A percentile compares a stretch with the other conserved stretches of the same genome.
phyloP scores from a whole-genome alignment of 768 basidiomycete species.

The Chiua virens region DNA sequence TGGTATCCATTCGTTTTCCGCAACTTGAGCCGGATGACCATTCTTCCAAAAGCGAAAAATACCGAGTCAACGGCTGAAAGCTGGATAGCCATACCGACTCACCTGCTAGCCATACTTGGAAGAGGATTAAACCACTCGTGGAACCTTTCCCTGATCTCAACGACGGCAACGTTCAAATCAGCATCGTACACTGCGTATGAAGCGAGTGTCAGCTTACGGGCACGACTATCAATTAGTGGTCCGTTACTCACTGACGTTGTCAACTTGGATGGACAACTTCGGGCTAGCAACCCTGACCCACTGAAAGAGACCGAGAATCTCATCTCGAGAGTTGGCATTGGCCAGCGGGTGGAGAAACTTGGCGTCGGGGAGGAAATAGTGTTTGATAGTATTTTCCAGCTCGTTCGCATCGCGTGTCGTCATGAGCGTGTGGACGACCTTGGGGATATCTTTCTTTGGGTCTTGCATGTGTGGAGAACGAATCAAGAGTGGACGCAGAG shows the following conservation, averaged over 20 bases:
- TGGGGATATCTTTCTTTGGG: conserved; percentile 49
- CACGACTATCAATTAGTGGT: not conserved
- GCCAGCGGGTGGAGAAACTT: conserved; percentile 61
- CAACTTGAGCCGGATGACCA: conserved; percentile 53
- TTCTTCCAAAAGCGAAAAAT: conserved; percentile 27
- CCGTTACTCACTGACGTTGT: conserved; percentile 42
- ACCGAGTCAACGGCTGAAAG: not conserved
- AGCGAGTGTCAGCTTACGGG: not conserved
- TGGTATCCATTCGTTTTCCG: conserved; percentile 39
- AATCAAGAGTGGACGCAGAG: not conserved
- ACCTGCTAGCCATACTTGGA: conserved; percentile 50
- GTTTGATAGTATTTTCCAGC: conserved; percentile 46
- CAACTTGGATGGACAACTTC: conserved; percentile 39
- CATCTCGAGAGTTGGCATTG: conserved; percentile 52
- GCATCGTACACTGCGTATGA: conserved; percentile 47
- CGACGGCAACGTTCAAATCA: conserved; percentile 38
- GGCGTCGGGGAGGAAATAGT: conserved; percentile 55
- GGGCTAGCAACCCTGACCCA: conserved; percentile 70
- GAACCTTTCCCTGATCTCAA: conserved; percentile 49
- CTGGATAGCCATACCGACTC: conserved; percentile 7
- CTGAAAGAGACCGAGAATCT: conserved; percentile 59
- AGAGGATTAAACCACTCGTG: conserved; percentile 48
- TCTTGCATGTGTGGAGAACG: conserved; percentile 46
- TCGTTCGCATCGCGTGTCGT: conserved; percentile 48
- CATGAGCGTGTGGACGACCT: conserved; percentile 46